Evolutionary conservation across 345 rosid species (phyloP).

Genomic region (Pistacia vera): DNA sequence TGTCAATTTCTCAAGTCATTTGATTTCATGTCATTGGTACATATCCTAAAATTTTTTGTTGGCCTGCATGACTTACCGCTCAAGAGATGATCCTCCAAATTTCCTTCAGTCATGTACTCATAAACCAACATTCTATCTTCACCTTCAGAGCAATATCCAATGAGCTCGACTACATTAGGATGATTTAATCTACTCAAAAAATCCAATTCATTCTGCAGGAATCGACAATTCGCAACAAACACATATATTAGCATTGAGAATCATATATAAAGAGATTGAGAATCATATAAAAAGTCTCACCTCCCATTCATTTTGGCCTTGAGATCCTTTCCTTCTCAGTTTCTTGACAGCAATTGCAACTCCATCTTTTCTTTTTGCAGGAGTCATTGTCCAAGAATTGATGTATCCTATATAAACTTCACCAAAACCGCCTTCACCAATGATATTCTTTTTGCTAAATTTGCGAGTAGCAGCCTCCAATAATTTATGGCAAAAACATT

Average conservation of each 20-base stretch:
- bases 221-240: not conserved
- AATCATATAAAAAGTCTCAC: conserved; percentile 16
- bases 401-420: conserved; percentile 47
- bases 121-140: conserved; percentile 46
- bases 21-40: not conserved
- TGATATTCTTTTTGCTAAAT: conserved; percentile 33
- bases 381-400: conserved; percentile 22
- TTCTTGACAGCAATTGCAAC: conserved; percentile 46
- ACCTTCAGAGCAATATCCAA: conserved; percentile 44
- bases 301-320: conserved; percentile 53
- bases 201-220: conserved; percentile 32
- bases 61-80: conserved; percentile 26
- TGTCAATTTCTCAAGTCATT: not conserved
- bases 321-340: conserved; percentile 37
- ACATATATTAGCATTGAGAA: not conserved
- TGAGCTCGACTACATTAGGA: conserved; percentile 48
- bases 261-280: conserved; percentile 6
- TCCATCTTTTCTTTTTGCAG: conserved; percentile 27
- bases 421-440: conserved; percentile 64
- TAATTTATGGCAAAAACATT: conserved; percentile 25
- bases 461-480: conserved; percentile 38
- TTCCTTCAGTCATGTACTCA: conserved; percentile 46
- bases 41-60: not conserved
- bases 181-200: conserved; percentile 47
- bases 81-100: conserved; percentile 46